Conservation (phyloP, 1,139 yeast genomes). For the Suhomyces wounanorum region DNA sequence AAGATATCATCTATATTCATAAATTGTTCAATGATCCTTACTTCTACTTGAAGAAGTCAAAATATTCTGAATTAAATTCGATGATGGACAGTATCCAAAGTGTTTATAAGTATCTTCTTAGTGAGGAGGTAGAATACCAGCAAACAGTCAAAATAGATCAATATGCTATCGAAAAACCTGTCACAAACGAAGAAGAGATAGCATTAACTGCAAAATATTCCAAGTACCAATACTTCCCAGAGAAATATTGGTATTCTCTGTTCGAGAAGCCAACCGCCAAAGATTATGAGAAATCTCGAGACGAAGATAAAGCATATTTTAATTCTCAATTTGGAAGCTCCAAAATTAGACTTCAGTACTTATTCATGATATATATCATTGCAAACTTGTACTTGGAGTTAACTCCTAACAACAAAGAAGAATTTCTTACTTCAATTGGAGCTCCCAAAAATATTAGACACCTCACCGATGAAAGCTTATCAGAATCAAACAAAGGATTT, state of each 20-base stretch:
- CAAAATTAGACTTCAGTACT: slow-evolving; percentile 30
- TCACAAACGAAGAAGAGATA: slow-evolving; percentile 20
- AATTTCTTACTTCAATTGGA: slow-evolving; percentile 26
- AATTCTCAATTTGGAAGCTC: slow-evolving; percentile 30
- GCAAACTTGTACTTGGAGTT: slow-evolving; percentile 36
- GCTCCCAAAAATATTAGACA: slow-evolving; percentile 38
- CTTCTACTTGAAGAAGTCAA: slow-evolving; percentile 27
- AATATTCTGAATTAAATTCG: slow-evolving; percentile 24
- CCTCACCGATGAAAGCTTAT: slow-evolving; percentile 36
- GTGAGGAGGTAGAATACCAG: slow-evolving; percentile 31
- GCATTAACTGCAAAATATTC: slow-evolving; percentile 27
- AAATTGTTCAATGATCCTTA: slow-evolving; percentile 43
- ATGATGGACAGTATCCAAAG: slow-evolving; percentile 27
- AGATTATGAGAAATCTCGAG: slow-evolving; percentile 21
- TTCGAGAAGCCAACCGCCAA: slow-evolving; percentile 23
- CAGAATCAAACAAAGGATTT: slow-evolving; percentile 26
- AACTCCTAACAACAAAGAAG: slow-evolving; percentile 24
- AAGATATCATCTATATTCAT: slow-evolving; percentile 36
- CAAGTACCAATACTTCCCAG: slow-evolving; percentile 35
- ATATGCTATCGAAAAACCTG: slow-evolving; percentile 18
- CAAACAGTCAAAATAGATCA: slow-evolving; percentile 22
- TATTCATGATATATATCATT: slow-evolving; percentile 37
- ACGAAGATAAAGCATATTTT: slow-evolving; percentile 31
- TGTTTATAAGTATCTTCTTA: slow-evolving; percentile 31
- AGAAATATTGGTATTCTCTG: slow-evolving; percentile 36